Base-by-base conservation (phyloP, 805 yeast species). In the Myxozyma geophila region DNA sequence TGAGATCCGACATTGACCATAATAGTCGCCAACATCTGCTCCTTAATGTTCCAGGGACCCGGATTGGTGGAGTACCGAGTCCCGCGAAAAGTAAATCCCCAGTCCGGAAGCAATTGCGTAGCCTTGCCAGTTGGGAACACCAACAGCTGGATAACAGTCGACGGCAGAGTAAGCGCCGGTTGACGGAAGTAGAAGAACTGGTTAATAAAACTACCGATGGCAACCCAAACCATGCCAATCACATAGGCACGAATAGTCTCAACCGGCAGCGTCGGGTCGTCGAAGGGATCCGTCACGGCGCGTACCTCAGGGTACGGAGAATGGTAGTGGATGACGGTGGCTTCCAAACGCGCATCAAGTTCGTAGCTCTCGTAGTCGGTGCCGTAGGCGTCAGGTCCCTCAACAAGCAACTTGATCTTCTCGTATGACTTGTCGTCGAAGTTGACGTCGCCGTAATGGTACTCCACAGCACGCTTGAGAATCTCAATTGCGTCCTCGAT, bases 291-390 rank as follows among this genome's bases (percentile, higher is more conserved):
- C 12, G 85, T 85, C 19, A 87, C 82, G 10, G 89, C 85, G 46
- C 89, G 74, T 13, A 86, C 87, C 70, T 86, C 89, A 0, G 88
- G 86, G 64, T 85, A 85, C 4, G 88, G 87, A 5, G 89, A 88
- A 73, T 80, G 84, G 66, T 70, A 73, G 52, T 62, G 58, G 43
- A 74, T 76, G 47, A 82, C 70, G 39, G 78, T 79, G 8, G 85
- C 84, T 62, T 81, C 81, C 35, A 44, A 33, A 8, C 52, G 23
- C 10, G 46, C 41, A 39, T 60, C 60, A n/a, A 49, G 52, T 35
- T 55, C 64, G 19, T 60, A 57, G 21, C 52, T 59, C 7, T 59
- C 58, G 15, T 35, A 12, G 19, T 51, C 58, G 33, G 15, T 8
- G 19, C 50, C 60, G 36, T 59, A 59, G 3, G 58, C 48, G 1